Evolutionary conservation across 2,329 filamentous ascomycete species (phyloP), one percentile per base, ranked within the genome.

Genomic region (Apiospora arundinis): DNA sequence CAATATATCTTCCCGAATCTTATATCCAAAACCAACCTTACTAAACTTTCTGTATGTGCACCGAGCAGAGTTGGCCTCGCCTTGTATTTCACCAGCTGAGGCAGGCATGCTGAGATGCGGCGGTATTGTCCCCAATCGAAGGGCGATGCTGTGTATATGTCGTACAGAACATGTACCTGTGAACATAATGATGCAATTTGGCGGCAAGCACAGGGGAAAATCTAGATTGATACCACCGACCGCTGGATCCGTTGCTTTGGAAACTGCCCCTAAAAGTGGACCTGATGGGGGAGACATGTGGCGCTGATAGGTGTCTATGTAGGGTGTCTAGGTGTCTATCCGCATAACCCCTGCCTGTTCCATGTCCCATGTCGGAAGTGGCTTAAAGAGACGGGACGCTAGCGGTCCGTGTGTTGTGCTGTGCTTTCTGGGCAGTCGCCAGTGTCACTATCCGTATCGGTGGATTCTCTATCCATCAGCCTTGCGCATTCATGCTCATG

Each of bases 121-220:
- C 49, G n/a, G n/a, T n/a, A n/a, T n/a, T n/a, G n/a, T n/a, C n/a
- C n/a, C n/a, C n/a, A n/a, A n/a, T n/a, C n/a, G n/a, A n/a, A n/a
- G n/a, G n/a, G n/a, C n/a, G n/a, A n/a, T 32, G 16, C 32, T 25
- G 25, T 32, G 12, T 14, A 56, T 11, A 18, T 40, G 56, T 63
- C 21, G 18, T 40, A 63, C 56, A 37, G 18, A 18, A n/a, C 56
- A 40, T 40, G 32, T 63, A 40, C 56, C 32, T 63, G 56, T 40
- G 32, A 63, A 63, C 32, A 40, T 7, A 63, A 63, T 63, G 56
- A 63, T 63, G 56, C 56, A 63, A 63, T 63, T 63, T 63, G 56
- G 28, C 56, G 56, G 37, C 56, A 21, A 48, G 45, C 42, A n/a
- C 56, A 63, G 56, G 56, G 28, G 56, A 63, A 63, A 63, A 63